Evolutionary conservation across 75 land plant species (phyloP).

Genomic region (Sequoiadendron giganteum): DNA sequence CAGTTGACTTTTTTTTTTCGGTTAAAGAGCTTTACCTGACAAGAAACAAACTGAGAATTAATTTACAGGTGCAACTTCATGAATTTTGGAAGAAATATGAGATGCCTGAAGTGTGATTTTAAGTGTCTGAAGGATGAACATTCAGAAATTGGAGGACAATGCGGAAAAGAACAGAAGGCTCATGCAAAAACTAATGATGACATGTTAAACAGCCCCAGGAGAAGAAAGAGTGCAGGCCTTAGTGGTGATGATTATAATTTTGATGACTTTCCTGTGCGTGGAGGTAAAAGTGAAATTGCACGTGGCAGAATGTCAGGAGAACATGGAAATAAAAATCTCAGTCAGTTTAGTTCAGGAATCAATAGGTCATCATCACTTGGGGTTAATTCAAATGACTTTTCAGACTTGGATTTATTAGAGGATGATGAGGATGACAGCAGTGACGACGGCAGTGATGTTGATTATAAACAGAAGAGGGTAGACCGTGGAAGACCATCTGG

Average conservation of each 20-base stretch:
- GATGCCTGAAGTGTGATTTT: slow-evolving; percentile 57
- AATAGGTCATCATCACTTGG: neutral
- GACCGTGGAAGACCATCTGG: neutral
- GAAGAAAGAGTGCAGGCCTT: neutral
- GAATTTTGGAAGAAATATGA: slow-evolving; percentile 58
- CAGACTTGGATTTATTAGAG: neutral
- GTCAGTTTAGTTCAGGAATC: neutral
- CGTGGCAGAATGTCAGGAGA: neutral
- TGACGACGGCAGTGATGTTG: neutral
- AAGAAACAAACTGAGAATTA: neutral
- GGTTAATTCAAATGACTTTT: neutral
- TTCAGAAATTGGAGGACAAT: too few species aligned
- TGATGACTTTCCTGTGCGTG: slow-evolving; percentile 10
- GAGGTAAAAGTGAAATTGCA: slow-evolving; percentile 3
- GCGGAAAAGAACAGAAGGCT: neutral
- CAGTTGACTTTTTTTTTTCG: neutral
- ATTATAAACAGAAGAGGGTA: neutral
- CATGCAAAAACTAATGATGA: neutral
- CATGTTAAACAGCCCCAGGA: neutral
- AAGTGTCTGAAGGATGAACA: slow-evolving; percentile 16
- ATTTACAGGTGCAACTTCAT: slow-evolving; percentile 64
- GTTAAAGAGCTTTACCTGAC: neutral
- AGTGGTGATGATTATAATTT: neutral
- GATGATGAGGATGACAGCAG: neutral
- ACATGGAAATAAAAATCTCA: neutral